These are phyloP conservation scores for Sporothrix variecibatus DNA, from an alignment of 2,329 filamentous ascomycete genomes.

Conservation along the genomic window DNA sequence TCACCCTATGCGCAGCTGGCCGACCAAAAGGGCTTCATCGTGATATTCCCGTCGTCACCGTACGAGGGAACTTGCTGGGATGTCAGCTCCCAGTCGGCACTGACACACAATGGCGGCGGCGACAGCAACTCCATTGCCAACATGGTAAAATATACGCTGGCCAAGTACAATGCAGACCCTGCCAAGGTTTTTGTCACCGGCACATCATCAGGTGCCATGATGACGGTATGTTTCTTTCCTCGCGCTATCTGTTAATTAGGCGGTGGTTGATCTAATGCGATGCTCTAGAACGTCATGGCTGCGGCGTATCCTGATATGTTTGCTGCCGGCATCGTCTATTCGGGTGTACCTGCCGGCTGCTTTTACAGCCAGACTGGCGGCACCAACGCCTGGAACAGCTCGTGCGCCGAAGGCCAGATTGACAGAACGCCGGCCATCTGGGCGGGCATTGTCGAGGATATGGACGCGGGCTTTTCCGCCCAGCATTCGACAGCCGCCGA, in stretches of 20 bases:
- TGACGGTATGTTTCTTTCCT: slow-evolving; percentile 38
- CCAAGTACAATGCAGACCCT: slow-evolving; percentile 53
- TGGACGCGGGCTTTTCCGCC: slow-evolving; percentile 50
- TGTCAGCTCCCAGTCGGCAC: slow-evolving; percentile 51
- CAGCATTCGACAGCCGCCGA: background rate
- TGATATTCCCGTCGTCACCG: slow-evolving; percentile 58
- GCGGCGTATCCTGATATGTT: slow-evolving; percentile 53
- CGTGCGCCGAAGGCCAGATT: slow-evolving; percentile 51
- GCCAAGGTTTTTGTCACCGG: slow-evolving; percentile 57
- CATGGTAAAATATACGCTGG: slow-evolving; percentile 60
- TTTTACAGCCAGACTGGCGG: slow-evolving; percentile 45
- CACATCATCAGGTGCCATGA: slow-evolving; percentile 51
- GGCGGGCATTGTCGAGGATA: slow-evolving; percentile 48
- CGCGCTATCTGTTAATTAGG: too few relatives aligned
- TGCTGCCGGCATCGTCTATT: slow-evolving; percentile 47
- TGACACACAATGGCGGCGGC: slow-evolving; percentile 59
- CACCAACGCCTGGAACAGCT: slow-evolving; percentile 52
- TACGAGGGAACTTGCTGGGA: slow-evolving; percentile 60
- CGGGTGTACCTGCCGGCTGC: slow-evolving; percentile 49
- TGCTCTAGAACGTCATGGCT: slow-evolving; percentile 45
- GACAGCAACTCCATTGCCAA: slow-evolving; percentile 59
- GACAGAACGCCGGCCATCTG: slow-evolving; percentile 48
- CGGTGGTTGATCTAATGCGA: background rate
- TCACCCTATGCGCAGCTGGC: slow-evolving; percentile 51
- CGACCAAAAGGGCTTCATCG: slow-evolving; percentile 47